Percentiles rank a stretch among this genome's conserved stretches.
These are phyloP conservation scores for Paxillus rubicundulus DNA, from an alignment of 768 basidiomycete genomes.

Conservation along the genomic window DNA sequence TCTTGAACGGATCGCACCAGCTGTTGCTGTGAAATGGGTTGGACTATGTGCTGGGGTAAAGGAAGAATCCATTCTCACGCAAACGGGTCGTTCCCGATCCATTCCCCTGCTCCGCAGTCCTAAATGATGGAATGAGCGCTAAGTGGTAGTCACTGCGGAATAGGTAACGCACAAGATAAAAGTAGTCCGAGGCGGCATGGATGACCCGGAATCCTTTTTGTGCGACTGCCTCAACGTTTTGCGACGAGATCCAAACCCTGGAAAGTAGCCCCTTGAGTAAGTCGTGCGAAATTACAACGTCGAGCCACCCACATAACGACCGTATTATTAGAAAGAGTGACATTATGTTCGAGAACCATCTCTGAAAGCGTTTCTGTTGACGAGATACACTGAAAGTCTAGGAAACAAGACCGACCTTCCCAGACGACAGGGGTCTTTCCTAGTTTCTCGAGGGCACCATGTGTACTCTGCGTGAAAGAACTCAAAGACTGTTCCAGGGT, in stretches of 20 bases:
- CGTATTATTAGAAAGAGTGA: conserved; percentile 47
- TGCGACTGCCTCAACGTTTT: conserved; percentile 56
- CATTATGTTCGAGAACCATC: conserved; percentile 58
- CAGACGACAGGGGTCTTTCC: conserved; percentile 52
- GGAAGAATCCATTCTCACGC: conserved; percentile 30
- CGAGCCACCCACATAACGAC: conserved; percentile 49
- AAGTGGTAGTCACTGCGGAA: neutral
- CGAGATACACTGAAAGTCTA: neutral
- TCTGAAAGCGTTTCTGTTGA: conserved; percentile 36
- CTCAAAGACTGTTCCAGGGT: conserved; percentile 42
- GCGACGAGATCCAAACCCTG: conserved; percentile 73
- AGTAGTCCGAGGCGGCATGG: conserved; percentile 71
- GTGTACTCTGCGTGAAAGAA: conserved; percentile 36
- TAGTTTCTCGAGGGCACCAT: conserved; percentile 24
- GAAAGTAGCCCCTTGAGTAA: neutral
- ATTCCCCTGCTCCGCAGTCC: conserved; percentile 73
- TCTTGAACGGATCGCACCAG: conserved; percentile 81
- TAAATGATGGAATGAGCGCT: conserved; percentile 4
- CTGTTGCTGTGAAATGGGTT: conserved; percentile 41
- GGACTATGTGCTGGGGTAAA: neutral
- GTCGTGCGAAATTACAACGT: conserved; percentile 4
- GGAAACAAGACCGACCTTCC: conserved; percentile 31
- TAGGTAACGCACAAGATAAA: conserved; percentile 50
- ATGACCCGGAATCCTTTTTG: conserved; percentile 60
- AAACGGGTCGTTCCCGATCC: conserved; percentile 53